Evolutionary conservation across 2,329 filamentous ascomycete genomes (phyloP), one percentile per base, ranked within the genome.

Genomic region (Neonectria ditissima): DNA sequence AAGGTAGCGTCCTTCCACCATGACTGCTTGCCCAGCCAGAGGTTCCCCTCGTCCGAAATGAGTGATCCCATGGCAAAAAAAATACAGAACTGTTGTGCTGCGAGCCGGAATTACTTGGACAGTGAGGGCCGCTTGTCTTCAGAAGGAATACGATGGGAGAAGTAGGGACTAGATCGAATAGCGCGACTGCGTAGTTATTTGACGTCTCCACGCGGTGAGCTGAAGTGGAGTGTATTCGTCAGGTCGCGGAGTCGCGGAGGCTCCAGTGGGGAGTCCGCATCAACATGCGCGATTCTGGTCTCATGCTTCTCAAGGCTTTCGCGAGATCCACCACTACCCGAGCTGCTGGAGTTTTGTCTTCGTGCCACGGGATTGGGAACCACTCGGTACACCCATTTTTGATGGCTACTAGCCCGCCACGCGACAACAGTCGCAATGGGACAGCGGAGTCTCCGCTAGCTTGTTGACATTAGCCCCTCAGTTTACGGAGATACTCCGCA

Each of bases 1-100:
- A 83, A 80, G 9, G 78, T 77, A 1, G 80, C 80, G 24, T 80
- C 79, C 65, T 83, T 84, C 82, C 82, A 84, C 80, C 80, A 83
- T 0, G 79, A 75, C 32, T 79, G 64, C 26, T 76, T 79, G 58
- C 76, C 77, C 3, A 76, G 67, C 61, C 68, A 75, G 16, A 70
- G 72, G 39, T 76, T 75, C 3, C 74, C 63, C 3, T 72, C 61
- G 51, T 79, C 73, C 72, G 73, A 76, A 8, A 71, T 60, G 16
- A 80, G 62, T 0, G 77, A 76, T 18, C 77, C 75, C 79, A 80
- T 80, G 37, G 30, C 64, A n/a, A 13, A 16, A 14, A 14, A 14
- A n/a, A 5, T 2, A 22, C 16, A 16, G 30, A n/a, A n/a, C n/a
- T n/a, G 16, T 54, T n/a, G 45, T 16, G 13, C 30, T 7, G 13